These are phyloP conservation scores for Henckelia pumila DNA, from an alignment of 257 asterid species.

Conservation along the genomic window DNA sequence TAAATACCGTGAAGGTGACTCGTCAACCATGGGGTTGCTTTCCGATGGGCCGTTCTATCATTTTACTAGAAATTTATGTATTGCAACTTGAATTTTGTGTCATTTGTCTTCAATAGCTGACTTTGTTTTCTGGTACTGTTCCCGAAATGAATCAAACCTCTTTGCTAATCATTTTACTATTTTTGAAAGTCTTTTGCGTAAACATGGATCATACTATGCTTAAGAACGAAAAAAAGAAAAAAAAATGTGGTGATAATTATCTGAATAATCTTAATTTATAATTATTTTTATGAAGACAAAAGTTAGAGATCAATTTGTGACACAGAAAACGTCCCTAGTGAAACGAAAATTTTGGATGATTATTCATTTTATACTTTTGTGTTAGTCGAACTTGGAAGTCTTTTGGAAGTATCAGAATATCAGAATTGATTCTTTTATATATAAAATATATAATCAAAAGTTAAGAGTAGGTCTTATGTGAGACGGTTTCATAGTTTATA, in stretches of 20 bases:
- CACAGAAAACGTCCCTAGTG: background rate
- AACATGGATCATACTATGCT: no score
- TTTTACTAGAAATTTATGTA: background rate
- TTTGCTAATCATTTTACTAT: background rate
- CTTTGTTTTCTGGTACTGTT: background rate
- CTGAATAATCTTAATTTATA: background rate
- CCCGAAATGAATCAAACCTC: background rate
- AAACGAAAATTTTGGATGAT: no score
- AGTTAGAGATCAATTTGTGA: background rate
- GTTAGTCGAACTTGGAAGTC: background rate
- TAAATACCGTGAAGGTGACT: background rate
- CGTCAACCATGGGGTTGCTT: background rate
- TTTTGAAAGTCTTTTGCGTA: background rate
- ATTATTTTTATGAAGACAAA: no score
- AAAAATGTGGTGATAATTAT: background rate
- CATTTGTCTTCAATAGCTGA: background rate
- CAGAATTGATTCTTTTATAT: no score
- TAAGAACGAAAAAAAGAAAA: no score
- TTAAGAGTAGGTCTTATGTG: no score
- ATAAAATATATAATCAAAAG: no score
- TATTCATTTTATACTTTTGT: no score
- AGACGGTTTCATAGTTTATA: no score
- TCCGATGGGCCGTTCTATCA: background rate
- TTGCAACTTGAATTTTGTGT: background rate
- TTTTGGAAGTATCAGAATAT: background rate